These are phyloP conservation scores for Priceomyces castillae DNA, from an alignment of 805 yeast genomes.

Conservation along the genomic window DNA sequence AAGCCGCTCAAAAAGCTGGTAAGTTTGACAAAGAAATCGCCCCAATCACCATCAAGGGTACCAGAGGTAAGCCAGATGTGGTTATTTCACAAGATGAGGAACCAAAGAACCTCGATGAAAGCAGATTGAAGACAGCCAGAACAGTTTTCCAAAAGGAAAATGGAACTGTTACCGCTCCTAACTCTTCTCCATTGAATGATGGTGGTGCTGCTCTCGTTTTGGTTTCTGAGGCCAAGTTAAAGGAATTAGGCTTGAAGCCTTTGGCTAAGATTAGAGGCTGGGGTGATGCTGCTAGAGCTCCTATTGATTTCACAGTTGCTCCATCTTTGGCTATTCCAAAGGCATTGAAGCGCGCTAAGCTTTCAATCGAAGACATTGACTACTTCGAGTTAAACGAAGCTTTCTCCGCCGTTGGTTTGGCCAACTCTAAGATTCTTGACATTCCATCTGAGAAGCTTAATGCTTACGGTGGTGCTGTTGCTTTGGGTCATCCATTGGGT, in stretches of 20 bases:
- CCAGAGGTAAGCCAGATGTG: constrained; percentile 82
- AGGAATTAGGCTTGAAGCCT: constrained; percentile 85
- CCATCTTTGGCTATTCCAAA: constrained; percentile 95
- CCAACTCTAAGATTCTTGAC: constrained; percentile 70
- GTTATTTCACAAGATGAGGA: constrained; percentile 81
- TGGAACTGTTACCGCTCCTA: constrained; percentile 97
- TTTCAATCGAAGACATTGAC: constrained; percentile 67
- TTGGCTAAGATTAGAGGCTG: constrained; percentile 86
- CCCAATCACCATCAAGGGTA: constrained; percentile 86
- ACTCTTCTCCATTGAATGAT: constrained; percentile 93
- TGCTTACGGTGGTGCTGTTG: constrained; percentile 95
- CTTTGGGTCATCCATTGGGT: constrained; percentile 92
- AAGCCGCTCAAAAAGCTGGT: constrained; percentile 72
- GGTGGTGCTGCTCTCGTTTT: constrained; percentile 96
- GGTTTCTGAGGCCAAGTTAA: constrained; percentile 79
- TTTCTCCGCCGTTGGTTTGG: constrained; percentile 92
- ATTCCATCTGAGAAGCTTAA: constrained; percentile 69
- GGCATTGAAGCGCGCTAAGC: constrained; percentile 84
- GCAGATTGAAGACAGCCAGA: constrained; percentile 77
- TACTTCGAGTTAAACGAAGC: constrained; percentile 97
- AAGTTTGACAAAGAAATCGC: constrained; percentile 81
- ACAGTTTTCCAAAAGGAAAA: constrained; percentile 91
- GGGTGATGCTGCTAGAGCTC: constrained; percentile 98
- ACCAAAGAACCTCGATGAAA: constrained; percentile 69
- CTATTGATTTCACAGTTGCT: constrained; percentile 93